Percentiles rank a stretch among this genome's conserved stretches.
These are phyloP conservation scores for Xylaria hypoxylon DNA, from an alignment of 2,329 filamentous ascomycete species.

Conservation along the genomic window DNA sequence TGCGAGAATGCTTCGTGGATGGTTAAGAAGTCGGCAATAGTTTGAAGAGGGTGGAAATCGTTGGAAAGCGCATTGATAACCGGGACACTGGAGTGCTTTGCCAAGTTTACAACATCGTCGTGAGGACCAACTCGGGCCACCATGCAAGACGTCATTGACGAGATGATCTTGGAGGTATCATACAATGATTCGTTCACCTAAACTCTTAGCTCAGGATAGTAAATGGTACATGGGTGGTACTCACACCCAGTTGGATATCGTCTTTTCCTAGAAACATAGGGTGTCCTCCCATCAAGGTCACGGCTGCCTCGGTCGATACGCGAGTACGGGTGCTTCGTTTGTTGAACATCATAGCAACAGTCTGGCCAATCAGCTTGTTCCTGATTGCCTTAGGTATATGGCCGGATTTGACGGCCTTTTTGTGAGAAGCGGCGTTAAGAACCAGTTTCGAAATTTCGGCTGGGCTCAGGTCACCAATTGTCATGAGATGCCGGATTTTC, in stretches of 20 bases:
- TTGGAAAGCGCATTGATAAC: slow-evolving; percentile 91
- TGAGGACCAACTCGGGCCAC: slow-evolving; percentile 83
- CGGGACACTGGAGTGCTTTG: slow-evolving; percentile 79
- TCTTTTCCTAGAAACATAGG: slow-evolving; percentile 97
- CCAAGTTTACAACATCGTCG: slow-evolving; percentile 77
- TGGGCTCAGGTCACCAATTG: slow-evolving; percentile 85
- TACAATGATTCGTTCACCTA: slow-evolving; percentile 93
- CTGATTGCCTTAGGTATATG: slow-evolving; percentile 69
- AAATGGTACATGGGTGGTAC: slow-evolving; percentile 45
- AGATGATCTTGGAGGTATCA: slow-evolving; percentile 91
- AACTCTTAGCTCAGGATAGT: slow-evolving; percentile 27
- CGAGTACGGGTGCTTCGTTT: slow-evolving; percentile 95
- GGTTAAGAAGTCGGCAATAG: slow-evolving; percentile 92
- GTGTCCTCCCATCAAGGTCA: slow-evolving; percentile 88
- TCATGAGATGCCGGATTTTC: slow-evolving; percentile 84
- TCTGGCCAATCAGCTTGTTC: slow-evolving; percentile 76
- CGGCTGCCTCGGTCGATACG: slow-evolving; percentile 91
- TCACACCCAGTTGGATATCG: slow-evolving; percentile 92
- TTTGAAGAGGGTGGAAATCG: slow-evolving; percentile 93
- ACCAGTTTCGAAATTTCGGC: slow-evolving; percentile 85
- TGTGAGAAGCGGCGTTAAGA: slow-evolving; percentile 82
- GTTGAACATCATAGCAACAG: slow-evolving; percentile 95
- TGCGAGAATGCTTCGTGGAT: slow-evolving; percentile 78
- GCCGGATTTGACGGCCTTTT: slow-evolving; percentile 79
- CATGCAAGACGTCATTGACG: slow-evolving; percentile 89